Percentiles rank a stretch among this genome's conserved stretches.
These are phyloP conservation scores for Chaetomidium leptoderma DNA, from an alignment of 495 filamentous ascomycete genomes.

Conservation along the genomic window DNA sequence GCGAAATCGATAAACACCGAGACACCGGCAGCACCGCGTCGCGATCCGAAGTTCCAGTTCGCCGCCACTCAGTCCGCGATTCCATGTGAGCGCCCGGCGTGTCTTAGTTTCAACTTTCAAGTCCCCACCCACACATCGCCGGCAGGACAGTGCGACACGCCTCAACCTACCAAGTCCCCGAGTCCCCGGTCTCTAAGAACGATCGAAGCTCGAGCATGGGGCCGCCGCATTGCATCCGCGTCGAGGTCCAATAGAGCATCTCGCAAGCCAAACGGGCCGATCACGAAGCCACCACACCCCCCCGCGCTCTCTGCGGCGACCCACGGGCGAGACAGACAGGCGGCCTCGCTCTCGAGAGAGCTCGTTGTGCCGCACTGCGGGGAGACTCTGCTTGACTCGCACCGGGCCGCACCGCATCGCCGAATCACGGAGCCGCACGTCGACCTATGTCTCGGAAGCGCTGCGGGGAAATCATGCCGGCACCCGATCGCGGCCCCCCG, in stretches of 20 bases:
- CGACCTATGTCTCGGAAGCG: conserved; percentile 20
- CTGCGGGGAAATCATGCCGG: conserved; percentile 33
- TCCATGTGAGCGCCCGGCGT: conserved; percentile 4
- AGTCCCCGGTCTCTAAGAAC: background rate
- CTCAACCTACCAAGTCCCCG: background rate
- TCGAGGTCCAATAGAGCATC: conserved; percentile 13
- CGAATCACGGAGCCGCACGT: conserved; percentile 13
- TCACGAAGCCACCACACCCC: background rate
- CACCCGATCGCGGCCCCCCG: conserved; percentile 37
- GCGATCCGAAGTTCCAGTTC: background rate
- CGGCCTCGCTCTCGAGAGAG: background rate
- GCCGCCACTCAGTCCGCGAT: background rate
- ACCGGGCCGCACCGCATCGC: conserved; percentile 12
- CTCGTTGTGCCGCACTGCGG: background rate
- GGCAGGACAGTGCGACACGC: conserved; percentile 2
- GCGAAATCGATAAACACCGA: conserved; percentile 4
- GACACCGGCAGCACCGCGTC: conserved; percentile 6
- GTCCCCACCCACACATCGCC: background rate
- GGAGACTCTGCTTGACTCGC: background rate
- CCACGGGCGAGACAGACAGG: background rate
- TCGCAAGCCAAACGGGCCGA: background rate
- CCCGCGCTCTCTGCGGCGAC: background rate
- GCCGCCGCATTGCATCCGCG: conserved; percentile 12
- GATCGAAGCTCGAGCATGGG: conserved; percentile 11
- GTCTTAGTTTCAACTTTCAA: background rate